Evolutionary conservation across 106 monocot genomes (phyloP), one percentile per base, ranked within the genome.

Genomic region (Acanthochlamys bracteata): DNA sequence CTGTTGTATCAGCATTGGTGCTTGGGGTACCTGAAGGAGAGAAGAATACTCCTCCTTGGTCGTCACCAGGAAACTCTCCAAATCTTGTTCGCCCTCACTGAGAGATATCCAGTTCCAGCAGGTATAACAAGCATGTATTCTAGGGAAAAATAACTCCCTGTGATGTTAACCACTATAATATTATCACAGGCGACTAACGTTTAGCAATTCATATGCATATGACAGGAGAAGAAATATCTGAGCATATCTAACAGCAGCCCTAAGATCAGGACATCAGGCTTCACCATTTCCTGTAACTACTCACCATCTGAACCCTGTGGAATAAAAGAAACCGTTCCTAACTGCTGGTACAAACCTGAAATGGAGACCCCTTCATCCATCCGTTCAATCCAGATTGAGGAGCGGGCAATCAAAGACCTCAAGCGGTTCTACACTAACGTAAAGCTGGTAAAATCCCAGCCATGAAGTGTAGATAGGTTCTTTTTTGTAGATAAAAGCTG

Each of bases 341-440:
- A 70, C 75, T 80, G 88, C 59, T 98, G 98, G 98, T 98, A 82
- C 78, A 91, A 85, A 78, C 98, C 98, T 12, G 98, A 98, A 45
- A 73, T 42, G 0, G 91, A 98, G 25, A 70, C 81, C 15, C 92
- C 92, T 7, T 98, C 98, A 8, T 92, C 98, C 24, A 79, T 98
- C 51, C 83, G 98, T 11, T 92, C 91, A 0, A 98, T 98, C 22
- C 91, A 92, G 75, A 98, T 91, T 0, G 96, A 96, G 60, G 96
- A 96, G 74, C 80, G 68, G 77, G 98, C 98, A 9, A 98, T 98
- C 61, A 91, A 98, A 69, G 92, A 98, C 42, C 76, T 98, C 67
- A 98, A 81, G 62, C 92, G 92, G 57, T 85, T 81, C 66, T 98
- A 98, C 75, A 85, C 73, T 73, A 85, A 62, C 21, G 98, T 98